phyloP scores from a whole-genome alignment of 352 stramenopile genomes.

The Phytophthora pluvialis region DNA sequence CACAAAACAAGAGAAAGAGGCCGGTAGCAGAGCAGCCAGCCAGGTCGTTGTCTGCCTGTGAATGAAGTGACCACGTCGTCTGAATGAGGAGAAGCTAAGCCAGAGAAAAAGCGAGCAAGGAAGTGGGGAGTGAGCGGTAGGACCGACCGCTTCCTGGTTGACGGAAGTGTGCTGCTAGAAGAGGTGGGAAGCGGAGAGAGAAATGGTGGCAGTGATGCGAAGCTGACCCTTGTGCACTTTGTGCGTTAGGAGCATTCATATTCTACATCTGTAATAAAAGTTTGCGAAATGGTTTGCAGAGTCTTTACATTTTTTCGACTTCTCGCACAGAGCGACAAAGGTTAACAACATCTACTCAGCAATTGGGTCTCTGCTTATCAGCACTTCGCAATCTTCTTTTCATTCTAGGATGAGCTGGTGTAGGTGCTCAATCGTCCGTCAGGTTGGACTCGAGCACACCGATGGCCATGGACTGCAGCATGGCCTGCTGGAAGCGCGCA shows the following conservation, averaged over 20 bases:
- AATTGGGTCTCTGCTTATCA: constrained; percentile 10
- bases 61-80: constrained; percentile 39
- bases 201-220: constrained; percentile 6
- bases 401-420: constrained; percentile 2
- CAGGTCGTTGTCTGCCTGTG: constrained; percentile 19
- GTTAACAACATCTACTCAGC: constrained; percentile 10
- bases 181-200: background rate
- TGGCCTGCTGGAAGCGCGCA: constrained; percentile 82
- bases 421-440: constrained; percentile 61
- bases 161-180: constrained; percentile 10
- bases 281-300: constrained; percentile 27
- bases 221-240: constrained; percentile 17
- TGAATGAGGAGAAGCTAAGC: constrained; percentile 40
- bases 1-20: constrained; percentile 24
- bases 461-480: constrained; percentile 86
- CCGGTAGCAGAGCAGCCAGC: constrained; percentile 29
- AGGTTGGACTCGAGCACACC: constrained; percentile 88
- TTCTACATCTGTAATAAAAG: constrained; percentile 47
- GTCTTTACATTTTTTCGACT: background rate
- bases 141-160: constrained; percentile 4
- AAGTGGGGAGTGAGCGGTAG: background rate
- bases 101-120: constrained; percentile 26
- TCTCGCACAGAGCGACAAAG: background rate
- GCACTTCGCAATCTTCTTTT: constrained; percentile 5
- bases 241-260: constrained; percentile 39